phyloP scores from a whole-genome alignment of 352 stramenopile species.

The Halophytophthora polymorphica region DNA sequence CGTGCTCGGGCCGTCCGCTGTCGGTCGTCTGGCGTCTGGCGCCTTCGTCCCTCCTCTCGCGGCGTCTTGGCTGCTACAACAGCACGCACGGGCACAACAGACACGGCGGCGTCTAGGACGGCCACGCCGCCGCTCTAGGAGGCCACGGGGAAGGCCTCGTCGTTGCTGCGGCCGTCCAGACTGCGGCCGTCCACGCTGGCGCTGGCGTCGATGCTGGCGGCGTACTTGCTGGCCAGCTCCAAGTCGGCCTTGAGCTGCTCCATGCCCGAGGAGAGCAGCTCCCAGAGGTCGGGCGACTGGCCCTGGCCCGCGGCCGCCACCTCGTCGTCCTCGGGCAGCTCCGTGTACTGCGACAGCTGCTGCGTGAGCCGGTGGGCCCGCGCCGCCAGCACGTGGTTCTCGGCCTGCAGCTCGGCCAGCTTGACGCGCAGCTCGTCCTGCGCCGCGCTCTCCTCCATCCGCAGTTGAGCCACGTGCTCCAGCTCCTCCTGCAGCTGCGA shows the following conservation, averaged over 20 bases:
- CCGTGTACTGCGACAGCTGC: constrained; percentile 82
- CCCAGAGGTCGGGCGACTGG: constrained; percentile 75
- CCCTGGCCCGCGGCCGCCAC: constrained; percentile 45
- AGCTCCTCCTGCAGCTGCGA: constrained; percentile 59
- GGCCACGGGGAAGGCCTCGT: constrained; percentile 54
- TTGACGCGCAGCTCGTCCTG: constrained; percentile 70
- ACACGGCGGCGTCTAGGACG: neutral
- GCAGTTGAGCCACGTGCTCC: constrained; percentile 52
- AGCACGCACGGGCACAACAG: no score
- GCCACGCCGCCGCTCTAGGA: constrained; percentile 23
- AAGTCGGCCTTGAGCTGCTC: constrained; percentile 87
- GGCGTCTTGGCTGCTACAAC: no score
- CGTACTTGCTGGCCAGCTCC: constrained; percentile 85
- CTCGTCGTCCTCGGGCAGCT: constrained; percentile 68
- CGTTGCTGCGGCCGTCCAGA: constrained; percentile 34
- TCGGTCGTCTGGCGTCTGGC: no score
- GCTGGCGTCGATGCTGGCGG: constrained; percentile 70
- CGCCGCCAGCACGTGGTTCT: constrained; percentile 83
- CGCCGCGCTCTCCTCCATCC: constrained; percentile 59
- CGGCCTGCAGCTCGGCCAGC: constrained; percentile 72
- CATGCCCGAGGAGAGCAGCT: constrained; percentile 84
- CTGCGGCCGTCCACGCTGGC: constrained; percentile 31
- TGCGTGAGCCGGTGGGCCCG: constrained; percentile 75
- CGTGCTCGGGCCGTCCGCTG: no score
- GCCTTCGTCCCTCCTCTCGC: no score